Base-by-base conservation (phyloP, 257 asterid species). In the Solanum microdontum region DNA sequence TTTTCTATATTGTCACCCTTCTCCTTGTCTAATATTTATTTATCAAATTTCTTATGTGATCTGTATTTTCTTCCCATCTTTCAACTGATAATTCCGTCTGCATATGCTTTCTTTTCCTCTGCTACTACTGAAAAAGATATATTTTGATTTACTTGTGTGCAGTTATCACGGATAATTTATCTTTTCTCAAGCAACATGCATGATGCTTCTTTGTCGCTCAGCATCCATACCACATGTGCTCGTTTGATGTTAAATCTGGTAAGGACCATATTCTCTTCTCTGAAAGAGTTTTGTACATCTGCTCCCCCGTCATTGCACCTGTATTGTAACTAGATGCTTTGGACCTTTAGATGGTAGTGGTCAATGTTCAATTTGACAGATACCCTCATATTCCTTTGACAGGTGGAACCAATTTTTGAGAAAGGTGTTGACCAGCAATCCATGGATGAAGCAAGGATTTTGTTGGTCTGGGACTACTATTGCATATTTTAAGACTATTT, bases 211-310 rank as follows among this genome's bases (percentile, higher is more conserved):
- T 90, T 97, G 95, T 93, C 99, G 24, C 95, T 97, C 92, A 94
- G 98, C 93, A 97, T 97, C 90, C 99, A 97, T 91, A 97, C 99
- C 36, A 97, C 99, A 11, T 97, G 99, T 92, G 99, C 99, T 83
- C 99, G 99, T 88, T 91, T 97, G 92, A 97, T 97, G 99, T 86
- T 97, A 94, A 97, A 97, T 92, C 95, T 97, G 98, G 99, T 97
- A 94, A 86, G 39, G 88, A 87, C 88, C 83, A 85, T 33, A 69
- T 37, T 87, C 55, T 77, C 58, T 77, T 28, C 62, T 23, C 11
- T 15, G 58, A 74, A 60, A 43, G 45, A 6, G 9, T 58, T 28
- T 6, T 3, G 69, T 55, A 68, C 69, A 48, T 87, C 68, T 82
- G 33, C 60, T 40, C 11, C 73, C 62, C 68, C 4, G 5, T 70